Evolutionary conservation across 805 yeast species (phyloP).

Genomic region (Wickerhamomyces chaumierensis): DNA sequence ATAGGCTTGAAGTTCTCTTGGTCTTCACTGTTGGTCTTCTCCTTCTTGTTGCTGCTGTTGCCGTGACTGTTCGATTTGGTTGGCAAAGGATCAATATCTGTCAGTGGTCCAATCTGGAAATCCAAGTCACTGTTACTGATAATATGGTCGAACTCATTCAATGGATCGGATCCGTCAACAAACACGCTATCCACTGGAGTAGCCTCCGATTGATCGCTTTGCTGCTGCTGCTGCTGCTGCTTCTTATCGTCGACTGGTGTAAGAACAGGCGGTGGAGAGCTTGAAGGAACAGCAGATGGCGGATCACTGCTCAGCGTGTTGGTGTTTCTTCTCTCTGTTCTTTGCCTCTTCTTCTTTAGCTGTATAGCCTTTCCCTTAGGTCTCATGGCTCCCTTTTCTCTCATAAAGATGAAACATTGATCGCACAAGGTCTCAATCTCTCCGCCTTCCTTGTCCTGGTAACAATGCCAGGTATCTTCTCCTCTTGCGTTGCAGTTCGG

Average conservation of each 20-base stretch:
- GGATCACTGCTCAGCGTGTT: not conserved
- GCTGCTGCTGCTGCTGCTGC: not conserved
- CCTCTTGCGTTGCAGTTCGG: constrained; percentile 16
- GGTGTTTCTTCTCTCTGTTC: not conserved
- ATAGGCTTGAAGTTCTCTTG: constrained; percentile 3
- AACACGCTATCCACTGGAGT: not conserved
- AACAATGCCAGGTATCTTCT: constrained; percentile 19
- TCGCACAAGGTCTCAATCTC: constrained; percentile 17
- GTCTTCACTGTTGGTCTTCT: constrained; percentile 29
- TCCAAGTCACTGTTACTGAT: constrained; percentile 18
- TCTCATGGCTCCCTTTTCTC: constrained; percentile 16
- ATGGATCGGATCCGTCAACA: constrained; percentile 15
- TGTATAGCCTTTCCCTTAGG: constrained; percentile 7
- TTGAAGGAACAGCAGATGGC: constrained; percentile 11
- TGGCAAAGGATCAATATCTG: constrained; percentile 21
- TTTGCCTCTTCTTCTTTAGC: not conserved
- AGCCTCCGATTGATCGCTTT: constrained; percentile 7
- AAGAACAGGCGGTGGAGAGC: constrained; percentile 10
- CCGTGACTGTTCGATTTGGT: not conserved
- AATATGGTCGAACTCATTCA: constrained; percentile 28
- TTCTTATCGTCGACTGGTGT: constrained; percentile 8
- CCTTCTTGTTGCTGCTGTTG: constrained; percentile 13
- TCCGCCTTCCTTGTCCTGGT: constrained; percentile 13
- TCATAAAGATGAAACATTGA: constrained; percentile 15
- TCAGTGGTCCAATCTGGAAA: constrained; percentile 19